Evolutionary conservation across 805 yeast genomes (phyloP).

Genomic region (Candida fluviatilis): DNA sequence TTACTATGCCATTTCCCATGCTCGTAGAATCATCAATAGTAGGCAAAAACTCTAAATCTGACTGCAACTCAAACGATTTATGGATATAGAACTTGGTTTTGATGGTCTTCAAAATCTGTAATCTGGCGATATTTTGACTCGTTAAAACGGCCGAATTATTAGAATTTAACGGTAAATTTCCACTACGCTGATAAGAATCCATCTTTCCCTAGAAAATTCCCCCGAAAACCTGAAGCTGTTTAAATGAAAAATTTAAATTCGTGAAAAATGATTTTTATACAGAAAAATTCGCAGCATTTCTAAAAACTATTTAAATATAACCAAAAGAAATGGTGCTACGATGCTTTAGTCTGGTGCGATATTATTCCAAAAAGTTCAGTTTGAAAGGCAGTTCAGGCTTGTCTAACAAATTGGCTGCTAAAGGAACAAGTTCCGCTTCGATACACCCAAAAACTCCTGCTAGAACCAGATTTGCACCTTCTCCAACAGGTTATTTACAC

Average conservation of each 20-base stretch:
- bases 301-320: too few species aligned
- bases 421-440: neutral
- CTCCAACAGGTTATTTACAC: constrained; percentile 96
- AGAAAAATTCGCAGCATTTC: neutral
- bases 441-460: constrained; percentile 53
- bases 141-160: neutral
- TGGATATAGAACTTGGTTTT: constrained; percentile 54
- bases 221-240: neutral
- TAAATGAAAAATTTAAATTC: neutral
- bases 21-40: constrained; percentile 9
- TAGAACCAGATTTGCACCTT: constrained; percentile 93
- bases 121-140: neutral
- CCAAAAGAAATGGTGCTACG: neutral
- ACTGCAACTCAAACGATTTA: constrained; percentile 67
- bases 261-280: neutral
- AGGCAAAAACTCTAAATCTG: constrained; percentile 60
- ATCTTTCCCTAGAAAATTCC: neutral
- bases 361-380: constrained; percentile 4
- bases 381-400: constrained; percentile 1
- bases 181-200: neutral
- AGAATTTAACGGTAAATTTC: neutral
- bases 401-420: neutral
- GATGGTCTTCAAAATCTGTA: constrained; percentile 22
- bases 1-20: neutral
- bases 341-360: constrained; percentile 1